These are phyloP conservation scores for Casaregolazyma suthepensis DNA, from an alignment of 1,139 yeast species.

Conservation along the genomic window DNA sequence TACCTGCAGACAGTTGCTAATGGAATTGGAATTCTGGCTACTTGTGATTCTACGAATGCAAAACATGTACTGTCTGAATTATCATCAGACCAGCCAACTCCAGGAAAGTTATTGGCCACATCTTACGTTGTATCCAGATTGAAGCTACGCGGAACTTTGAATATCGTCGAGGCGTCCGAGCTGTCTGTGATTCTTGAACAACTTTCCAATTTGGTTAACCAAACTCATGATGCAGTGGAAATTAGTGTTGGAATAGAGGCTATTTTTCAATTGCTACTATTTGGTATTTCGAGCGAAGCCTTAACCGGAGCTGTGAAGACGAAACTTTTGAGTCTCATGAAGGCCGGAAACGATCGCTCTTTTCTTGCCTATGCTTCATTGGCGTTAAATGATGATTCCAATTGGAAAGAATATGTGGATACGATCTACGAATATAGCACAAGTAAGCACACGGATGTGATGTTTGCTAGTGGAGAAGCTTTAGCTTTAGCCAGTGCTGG, in stretches of 20 bases:
- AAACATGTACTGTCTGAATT: background rate
- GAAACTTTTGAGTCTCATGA: slow-evolving; percentile 37
- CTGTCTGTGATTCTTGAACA: background rate
- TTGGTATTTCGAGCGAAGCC: slow-evolving; percentile 40
- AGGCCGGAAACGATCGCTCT: slow-evolving; percentile 57
- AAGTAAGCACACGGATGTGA: slow-evolving; percentile 68
- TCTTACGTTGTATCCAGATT: slow-evolving; percentile 12
- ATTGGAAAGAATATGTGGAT: slow-evolving; percentile 37
- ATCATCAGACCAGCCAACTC: background rate
- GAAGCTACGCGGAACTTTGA: slow-evolving; percentile 14
- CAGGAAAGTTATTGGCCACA: slow-evolving; percentile 5
- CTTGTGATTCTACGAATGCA: slow-evolving; percentile 35
- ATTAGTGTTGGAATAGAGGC: slow-evolving; percentile 40
- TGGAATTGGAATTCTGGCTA: slow-evolving; percentile 50
- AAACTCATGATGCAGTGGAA: slow-evolving; percentile 6
- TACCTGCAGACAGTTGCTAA: slow-evolving; percentile 37
- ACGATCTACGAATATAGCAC: slow-evolving; percentile 51
- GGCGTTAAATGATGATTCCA: slow-evolving; percentile 38
- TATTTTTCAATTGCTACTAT: slow-evolving; percentile 52
- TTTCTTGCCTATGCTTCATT: slow-evolving; percentile 52
- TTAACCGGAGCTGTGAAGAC: slow-evolving; percentile 34
- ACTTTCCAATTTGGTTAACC: slow-evolving; percentile 12
- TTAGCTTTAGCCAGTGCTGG: slow-evolving; percentile 66
- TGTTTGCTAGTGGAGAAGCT: slow-evolving; percentile 84
- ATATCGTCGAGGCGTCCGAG: background rate